Base-by-base conservation (phyloP, 495 filamentous ascomycete genomes). In the Penicillium herquei region DNA sequence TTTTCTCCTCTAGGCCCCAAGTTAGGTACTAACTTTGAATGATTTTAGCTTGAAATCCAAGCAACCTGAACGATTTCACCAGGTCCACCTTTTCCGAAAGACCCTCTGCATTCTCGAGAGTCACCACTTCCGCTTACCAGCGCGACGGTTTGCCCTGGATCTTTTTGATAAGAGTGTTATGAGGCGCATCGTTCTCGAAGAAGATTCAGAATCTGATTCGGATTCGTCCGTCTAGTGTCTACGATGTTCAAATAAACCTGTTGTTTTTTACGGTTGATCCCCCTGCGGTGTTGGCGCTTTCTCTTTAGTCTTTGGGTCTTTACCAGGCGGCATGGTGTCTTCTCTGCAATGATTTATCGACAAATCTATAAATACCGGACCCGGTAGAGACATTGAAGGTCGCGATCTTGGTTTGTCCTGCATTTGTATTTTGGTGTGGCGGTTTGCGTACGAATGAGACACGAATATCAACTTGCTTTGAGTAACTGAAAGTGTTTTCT, bases 111-210 rank as follows among this genome's bases (percentile, higher is more conserved):
- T 97, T 33, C 78, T 98, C n/a, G 94, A 96, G 73, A 86, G 83
- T 48, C 91, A 96, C 58, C 90, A 94, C 63, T 98, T 91, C 69
- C 83, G 93, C 32, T 78, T 98, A 18, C 84, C 84, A 6, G 86
- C 91, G 46, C 86, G 93, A 40, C 87, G 90, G 40, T 92, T 95
- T 69, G 86, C 96, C 34, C 84, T 97, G 47, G 92, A 97, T 67
- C 74, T 98, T 21, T 98, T 98, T 69, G 93, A 98, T 59, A 92
- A 90, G 71, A 84, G 79, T 35, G 90, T 98, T 30, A 76, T 98
- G 69, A 77, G 91, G 59, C 82, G 84, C 40, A 89, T 97, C 51
- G 87, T 98, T 33, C 70, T 87, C 6, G 83, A 85, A 47, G 85
- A 88, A 49, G 84, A 86, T 14, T 79, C 74, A 3, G 79, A 78